A percentile compares a stretch with the other conserved stretches of the same genome.
Evolutionary conservation across 176 grass and related monocot genomes (phyloP).

Genomic region (Eremochloa ophiuroides): DNA sequence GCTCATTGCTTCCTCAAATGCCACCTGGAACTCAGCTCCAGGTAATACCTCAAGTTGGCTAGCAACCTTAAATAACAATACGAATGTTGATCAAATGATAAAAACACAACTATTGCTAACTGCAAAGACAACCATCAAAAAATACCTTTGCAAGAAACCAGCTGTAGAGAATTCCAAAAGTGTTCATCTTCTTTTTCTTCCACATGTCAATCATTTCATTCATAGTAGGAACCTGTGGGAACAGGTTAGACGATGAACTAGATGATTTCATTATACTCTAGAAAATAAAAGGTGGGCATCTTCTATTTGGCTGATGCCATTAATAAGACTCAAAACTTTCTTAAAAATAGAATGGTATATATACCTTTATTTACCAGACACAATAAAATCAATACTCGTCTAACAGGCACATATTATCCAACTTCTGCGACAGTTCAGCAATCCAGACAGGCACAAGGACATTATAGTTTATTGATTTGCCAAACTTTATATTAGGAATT

Average conservation of each 20-base stretch:
- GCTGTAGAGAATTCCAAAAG: constrained; percentile 92
- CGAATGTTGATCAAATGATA: constrained; percentile 3
- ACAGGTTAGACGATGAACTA: constrained; percentile 2
- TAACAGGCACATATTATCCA: neutral
- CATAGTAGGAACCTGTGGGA: constrained; percentile 74
- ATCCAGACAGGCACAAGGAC: neutral
- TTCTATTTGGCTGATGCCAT: neutral
- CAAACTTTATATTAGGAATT: neutral
- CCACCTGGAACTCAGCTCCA: constrained; percentile 86
- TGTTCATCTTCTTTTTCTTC: constrained; percentile 92
- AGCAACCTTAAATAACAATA: constrained; percentile 62
- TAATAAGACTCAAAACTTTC: neutral
- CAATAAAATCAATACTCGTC: neutral
- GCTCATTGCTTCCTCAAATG: constrained; percentile 87
- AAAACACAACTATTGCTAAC: constrained; percentile 13
- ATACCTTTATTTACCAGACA: neutral
- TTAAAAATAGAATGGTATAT: neutral
- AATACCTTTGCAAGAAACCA: constrained; percentile 97
- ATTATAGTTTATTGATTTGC: neutral
- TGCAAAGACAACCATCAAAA: neutral
- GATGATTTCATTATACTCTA: neutral
- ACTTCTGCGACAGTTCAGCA: neutral
- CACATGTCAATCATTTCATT: constrained; percentile 97
- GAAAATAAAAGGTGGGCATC: neutral
- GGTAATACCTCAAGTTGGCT: constrained; percentile 83